Percentiles rank a stretch among this genome's conserved stretches.
phyloP scores from a whole-genome alignment of 73 alveolate species.

The Stentor coeruleus region DNA sequence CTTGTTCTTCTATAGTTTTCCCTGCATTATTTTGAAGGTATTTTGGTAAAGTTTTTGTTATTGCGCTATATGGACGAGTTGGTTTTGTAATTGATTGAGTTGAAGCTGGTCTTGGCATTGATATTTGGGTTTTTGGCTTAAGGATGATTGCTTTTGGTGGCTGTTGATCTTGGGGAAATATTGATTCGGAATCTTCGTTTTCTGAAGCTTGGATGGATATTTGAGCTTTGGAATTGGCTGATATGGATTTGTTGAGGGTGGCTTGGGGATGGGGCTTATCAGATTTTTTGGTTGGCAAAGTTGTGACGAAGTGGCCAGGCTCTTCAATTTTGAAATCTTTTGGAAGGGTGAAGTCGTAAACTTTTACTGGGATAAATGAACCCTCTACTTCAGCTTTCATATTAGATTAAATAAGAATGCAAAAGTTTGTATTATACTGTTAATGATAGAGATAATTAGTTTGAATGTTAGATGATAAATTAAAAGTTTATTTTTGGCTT shows the following conservation, averaged over 20 bases:
- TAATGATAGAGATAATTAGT: too few relatives aligned
- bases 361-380: not conserved
- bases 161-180: too few relatives aligned
- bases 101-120: too few relatives aligned
- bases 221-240: too few relatives aligned
- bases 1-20: not conserved
- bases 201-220: too few relatives aligned
- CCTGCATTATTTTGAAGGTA: not conserved
- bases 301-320: not conserved
- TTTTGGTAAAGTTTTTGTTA: not conserved
- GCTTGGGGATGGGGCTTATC: not conserved
- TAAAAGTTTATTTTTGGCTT: too few relatives aligned
- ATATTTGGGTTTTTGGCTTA: too few relatives aligned
- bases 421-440: too few relatives aligned
- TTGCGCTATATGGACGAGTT: not conserved
- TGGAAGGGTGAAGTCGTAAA: not conserved
- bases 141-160: too few relatives aligned
- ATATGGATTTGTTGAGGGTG: not conserved
- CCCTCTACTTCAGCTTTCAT: not conserved
- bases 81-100: too few relatives aligned
- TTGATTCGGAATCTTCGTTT: not conserved
- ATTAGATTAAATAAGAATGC: too few relatives aligned
- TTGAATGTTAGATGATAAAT: too few relatives aligned
- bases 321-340: not conserved
- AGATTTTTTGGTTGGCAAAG: not conserved